A percentile compares a stretch with the other conserved stretches of the same genome.
phyloP scores from a whole-genome alignment of 106 monocot genomes.

The Allium sativum region DNA sequence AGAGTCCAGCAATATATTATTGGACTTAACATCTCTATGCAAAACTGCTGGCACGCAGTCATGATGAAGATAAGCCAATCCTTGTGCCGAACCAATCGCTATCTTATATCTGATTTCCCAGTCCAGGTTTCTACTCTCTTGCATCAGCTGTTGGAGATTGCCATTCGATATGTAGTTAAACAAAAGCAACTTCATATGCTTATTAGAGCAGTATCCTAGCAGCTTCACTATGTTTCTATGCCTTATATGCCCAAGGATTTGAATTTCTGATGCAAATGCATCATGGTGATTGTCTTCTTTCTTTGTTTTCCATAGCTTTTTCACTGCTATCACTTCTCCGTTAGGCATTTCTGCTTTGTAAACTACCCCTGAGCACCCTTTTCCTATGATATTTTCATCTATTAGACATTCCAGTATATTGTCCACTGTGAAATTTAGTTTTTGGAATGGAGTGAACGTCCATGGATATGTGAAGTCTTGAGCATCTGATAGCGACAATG shows the following conservation, averaged over 20 bases:
- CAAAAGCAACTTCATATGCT: constrained; percentile 41
- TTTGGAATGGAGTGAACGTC: constrained; percentile 65
- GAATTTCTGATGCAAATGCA: constrained; percentile 50
- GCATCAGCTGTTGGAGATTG: constrained; percentile 51
- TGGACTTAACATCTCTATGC: constrained; percentile 92
- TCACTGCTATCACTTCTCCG: constrained; percentile 60
- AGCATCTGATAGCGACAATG: constrained; percentile 15
- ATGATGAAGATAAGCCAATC: constrained; percentile 86
- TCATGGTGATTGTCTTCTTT: constrained; percentile 38
- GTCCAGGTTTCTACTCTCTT: constrained; percentile 63
- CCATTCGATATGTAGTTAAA: constrained; percentile 73
- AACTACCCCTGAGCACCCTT: constrained; percentile 62
- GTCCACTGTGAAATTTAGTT: constrained; percentile 46
- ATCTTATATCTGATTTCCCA: constrained; percentile 95
- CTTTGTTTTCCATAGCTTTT: constrained; percentile 52
- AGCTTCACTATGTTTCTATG: constrained; percentile 71
- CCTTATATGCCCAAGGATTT: constrained; percentile 56
- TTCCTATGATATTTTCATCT: constrained; percentile 57
- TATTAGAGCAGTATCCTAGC: constrained; percentile 59
- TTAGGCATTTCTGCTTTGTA: constrained; percentile 71
- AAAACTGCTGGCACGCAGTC: constrained; percentile 82
- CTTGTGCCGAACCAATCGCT: constrained; percentile 76
- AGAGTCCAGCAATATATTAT: constrained; percentile 76
- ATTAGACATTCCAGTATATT: constrained; percentile 44
- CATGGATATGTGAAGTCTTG: constrained; percentile 74